Evolutionary conservation across 352 stramenopile genomes (phyloP), one percentile per base, ranked within the genome.

Genomic region (Phytophthora syringae): DNA sequence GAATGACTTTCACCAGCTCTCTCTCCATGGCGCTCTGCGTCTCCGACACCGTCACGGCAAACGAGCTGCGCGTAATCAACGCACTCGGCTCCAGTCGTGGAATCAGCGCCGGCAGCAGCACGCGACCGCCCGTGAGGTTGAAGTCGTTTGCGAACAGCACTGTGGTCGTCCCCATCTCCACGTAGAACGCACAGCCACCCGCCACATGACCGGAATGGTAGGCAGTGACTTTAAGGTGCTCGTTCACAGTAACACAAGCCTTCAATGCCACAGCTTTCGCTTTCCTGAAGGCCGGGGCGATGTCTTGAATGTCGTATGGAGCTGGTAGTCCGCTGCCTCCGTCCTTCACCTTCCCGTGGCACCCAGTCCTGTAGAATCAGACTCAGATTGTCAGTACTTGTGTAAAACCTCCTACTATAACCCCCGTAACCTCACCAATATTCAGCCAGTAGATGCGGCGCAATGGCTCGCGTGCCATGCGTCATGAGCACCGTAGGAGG

Each of bases 31-130:
- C 71, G 7, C 74, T 92, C 32, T 82, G 77, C 3, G 88, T 96
- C 61, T 96, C 88, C 3, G 88, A 96, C 2, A 96, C 86, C 0
- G 84, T 89, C 18, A 94, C 86, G 3, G 87, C 85, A 64, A 94
- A 95, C 3, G 81, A 72, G 25, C 88, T 94, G 5, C 85, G 69
- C 7, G 84, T 86, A 43, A 96, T 76, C 42, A 94, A 57, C 0
- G 72, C 79, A 37, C 58, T 82, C 2, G 86, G 84, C 22, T 83
- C 71, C 25, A 93, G 60, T 9, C 82, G 70, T 42, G 88, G 88
- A 37, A 96, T 89, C 52, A 90, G 67, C 5, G 84, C 79, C 1
- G 85, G 82, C 18, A 90, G 64, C 9, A 96, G 45, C 39, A 96
- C 82, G 51, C 86, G 77, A 2, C 82, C 84, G 12, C 86, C 86